Base-by-base conservation (phyloP, 1,284 basidiomycete genomes). In the Pseudozyma tsukubaensis region DNA sequence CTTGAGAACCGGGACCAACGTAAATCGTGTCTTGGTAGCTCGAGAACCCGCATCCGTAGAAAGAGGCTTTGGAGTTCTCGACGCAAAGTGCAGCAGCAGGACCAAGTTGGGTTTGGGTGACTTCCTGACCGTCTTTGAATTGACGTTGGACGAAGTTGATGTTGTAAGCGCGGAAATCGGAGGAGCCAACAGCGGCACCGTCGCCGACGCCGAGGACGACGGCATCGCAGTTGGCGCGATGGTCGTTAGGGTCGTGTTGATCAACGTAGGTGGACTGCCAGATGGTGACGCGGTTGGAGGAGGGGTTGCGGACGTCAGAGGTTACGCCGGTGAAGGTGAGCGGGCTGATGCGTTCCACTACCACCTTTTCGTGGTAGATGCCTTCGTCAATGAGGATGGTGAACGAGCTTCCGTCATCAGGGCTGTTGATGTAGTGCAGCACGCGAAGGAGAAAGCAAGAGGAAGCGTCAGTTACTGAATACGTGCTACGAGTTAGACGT, bases 161-260 rank as follows among this genome's bases (percentile, higher is more conserved):
- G 40, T 73, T 73, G 61, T 73, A 73, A 12, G 71, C 66, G n/a
- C 65, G 64, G 48, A 73, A 73, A 37, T 73, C 58, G 13, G 48
- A 36, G 19, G 11, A n/a, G 18, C 58, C 47, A 18, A 47, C 21
- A 36, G 51, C 8, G 36, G 68, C 21, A 4, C 32, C 57, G 6
- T 45, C 53, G 53, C 61, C 65, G 34, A 73, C 49, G 36, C 43
- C 44, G 14, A 73, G 59, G 1, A 63, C 61, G 18, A 62, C 60
- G 0, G 71, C 61, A 24, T 73, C 71, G n/a, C 65, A 68, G 35
- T 73, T 73, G 54, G 35, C 35, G 16, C 48, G 34, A 4, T 19
- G 37, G 21, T 13, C 29, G 37, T 10, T 13, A 1, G 58, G 61
- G 32, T 64, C 55, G 47, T 43, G 55, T 36, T 73, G 71, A 32